These are phyloP conservation scores for Aureobasidium pullulans DNA, from an alignment of 2,329 filamentous ascomycete species.

Conservation along the genomic window DNA sequence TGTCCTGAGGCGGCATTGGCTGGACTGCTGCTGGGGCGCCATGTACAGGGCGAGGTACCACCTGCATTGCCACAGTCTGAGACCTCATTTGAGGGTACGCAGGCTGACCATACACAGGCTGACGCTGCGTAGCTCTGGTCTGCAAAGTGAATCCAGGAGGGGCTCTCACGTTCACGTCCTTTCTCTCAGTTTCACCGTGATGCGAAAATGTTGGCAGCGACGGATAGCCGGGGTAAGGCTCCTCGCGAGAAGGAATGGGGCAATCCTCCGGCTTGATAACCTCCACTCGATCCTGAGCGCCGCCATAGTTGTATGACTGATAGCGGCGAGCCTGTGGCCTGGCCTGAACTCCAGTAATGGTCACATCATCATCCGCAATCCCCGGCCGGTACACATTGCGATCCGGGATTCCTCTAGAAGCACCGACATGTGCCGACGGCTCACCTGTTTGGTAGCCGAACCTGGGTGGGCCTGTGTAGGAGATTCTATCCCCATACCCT, in stretches of 20 bases:
- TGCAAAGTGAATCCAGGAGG: neutral
- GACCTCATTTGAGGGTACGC: constrained; percentile 13
- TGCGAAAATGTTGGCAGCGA: neutral
- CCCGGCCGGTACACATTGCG: neutral
- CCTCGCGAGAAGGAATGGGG: neutral
- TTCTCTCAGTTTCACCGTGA: neutral
- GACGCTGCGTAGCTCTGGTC: neutral
- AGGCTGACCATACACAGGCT: constrained; percentile 10
- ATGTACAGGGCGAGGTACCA: constrained; percentile 20
- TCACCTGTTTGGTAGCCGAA: neutral
- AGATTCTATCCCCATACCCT: constrained; percentile 9
- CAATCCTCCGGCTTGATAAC: neutral
- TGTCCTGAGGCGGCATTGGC: constrained; percentile 26
- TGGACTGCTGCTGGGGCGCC: constrained; percentile 29
- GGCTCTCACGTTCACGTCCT: neutral
- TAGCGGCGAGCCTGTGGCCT: neutral
- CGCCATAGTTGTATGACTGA: neutral
- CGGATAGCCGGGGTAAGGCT: neutral
- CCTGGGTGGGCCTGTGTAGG: neutral
- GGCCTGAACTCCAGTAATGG: neutral
- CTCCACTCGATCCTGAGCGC: neutral
- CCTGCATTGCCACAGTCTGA: neutral
- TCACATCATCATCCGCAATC: neutral
- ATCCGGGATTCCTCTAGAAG: neutral
- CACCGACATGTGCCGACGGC: neutral